These are phyloP conservation scores for Cercospora sp. DNA, from an alignment of 2,329 filamentous ascomycete species.

Conservation along the genomic window DNA sequence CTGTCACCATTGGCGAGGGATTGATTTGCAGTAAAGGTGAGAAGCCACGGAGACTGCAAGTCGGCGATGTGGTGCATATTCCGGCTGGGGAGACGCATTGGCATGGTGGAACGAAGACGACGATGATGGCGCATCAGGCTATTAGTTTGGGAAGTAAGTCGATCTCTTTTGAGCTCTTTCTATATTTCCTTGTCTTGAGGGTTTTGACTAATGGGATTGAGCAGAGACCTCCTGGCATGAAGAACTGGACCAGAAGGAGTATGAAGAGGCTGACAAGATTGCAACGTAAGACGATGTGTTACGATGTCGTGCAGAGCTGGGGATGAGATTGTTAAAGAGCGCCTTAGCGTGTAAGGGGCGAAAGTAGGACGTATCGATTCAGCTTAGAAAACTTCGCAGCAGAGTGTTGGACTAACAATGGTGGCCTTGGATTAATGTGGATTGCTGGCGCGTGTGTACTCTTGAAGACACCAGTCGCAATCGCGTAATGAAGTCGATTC, in stretches of 20 bases:
- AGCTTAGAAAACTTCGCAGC: no score
- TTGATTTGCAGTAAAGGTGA: conserved; percentile 48
- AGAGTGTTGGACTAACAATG: no score
- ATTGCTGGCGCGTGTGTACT: no score
- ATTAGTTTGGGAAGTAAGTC: conserved; percentile 40
- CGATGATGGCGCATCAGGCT: conserved; percentile 45
- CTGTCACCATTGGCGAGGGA: conserved; percentile 44
- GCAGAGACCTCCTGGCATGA: conserved; percentile 42
- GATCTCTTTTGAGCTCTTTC: background rate
- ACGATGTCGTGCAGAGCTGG: background rate
- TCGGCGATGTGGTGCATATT: conserved; percentile 47
- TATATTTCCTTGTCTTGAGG: background rate
- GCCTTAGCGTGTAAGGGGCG: no score
- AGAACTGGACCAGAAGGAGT: conserved; percentile 43
- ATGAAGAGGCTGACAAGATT: conserved; percentile 34
- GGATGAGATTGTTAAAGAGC: background rate
- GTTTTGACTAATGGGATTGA: background rate
- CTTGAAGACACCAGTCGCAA: no score
- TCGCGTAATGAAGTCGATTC: no score
- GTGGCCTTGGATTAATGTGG: no score
- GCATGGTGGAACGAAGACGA: conserved; percentile 47
- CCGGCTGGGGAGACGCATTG: conserved; percentile 47
- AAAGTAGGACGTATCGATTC: no score
- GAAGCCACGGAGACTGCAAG: conserved; percentile 40
- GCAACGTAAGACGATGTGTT: conserved; percentile 7